Evolutionary conservation across 306 rosid species (phyloP).

Genomic region (Prinsepia uniflora): DNA sequence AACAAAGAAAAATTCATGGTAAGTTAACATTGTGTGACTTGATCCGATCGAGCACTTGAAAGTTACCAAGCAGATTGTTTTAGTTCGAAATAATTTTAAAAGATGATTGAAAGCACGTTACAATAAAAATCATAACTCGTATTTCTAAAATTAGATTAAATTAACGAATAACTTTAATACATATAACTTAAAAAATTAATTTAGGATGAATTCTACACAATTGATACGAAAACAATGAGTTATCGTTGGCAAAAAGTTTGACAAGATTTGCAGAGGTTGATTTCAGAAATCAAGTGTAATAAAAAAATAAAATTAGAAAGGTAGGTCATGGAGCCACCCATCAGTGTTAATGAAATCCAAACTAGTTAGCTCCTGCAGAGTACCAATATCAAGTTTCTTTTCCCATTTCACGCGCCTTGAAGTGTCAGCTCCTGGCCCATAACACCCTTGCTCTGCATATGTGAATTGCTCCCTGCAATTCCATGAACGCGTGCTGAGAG

Average conservation of each 20-base stretch:
- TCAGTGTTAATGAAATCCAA: constrained; percentile 38
- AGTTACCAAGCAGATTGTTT: no score
- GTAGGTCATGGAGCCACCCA: constrained; percentile 54
- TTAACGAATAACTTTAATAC: not conserved
- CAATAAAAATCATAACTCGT: not conserved
- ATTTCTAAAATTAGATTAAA: not conserved
- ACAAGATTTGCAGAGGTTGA: not conserved
- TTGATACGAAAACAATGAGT: not conserved
- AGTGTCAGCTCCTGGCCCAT: constrained; percentile 49
- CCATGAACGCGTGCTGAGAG: no score
- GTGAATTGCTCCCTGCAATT: constrained; percentile 37
- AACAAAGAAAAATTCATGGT: no score
- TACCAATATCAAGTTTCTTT: constrained; percentile 28
- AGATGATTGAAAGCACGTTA: not conserved
- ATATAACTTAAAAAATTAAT: not conserved
- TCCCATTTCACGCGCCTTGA: constrained; percentile 52
- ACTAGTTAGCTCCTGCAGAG: constrained; percentile 25
- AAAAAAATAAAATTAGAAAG: not conserved
- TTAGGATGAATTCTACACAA: no score
- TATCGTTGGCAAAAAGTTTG: not conserved
- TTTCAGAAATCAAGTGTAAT: no score
- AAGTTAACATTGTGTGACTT: no score
- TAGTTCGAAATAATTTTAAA: not conserved
- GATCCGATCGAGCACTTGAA: no score
- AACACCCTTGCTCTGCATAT: constrained; percentile 50